Base-by-base conservation (phyloP, 78 protist genomes). In the Dictyostelium firmibasis region DNA sequence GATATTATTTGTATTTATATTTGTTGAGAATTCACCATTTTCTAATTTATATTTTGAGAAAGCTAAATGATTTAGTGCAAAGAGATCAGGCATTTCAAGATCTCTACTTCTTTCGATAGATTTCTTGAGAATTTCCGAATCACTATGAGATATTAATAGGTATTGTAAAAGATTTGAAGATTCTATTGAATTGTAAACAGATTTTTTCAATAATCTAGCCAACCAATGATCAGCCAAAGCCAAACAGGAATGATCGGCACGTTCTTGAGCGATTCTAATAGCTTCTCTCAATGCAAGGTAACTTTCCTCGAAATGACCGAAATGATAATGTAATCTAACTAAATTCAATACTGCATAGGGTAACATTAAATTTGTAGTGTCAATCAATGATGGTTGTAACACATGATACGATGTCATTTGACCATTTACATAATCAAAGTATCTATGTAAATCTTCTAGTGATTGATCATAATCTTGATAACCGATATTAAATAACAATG, bases 311-410 rank as follows among this genome's bases (percentile, higher is more conserved):
- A 69, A 89, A 47, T 89, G 86, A 14, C 94, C 94, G 35, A 81
- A 89, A 50, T 89, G 94, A 16, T 50, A 89, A 31, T 89, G 88
- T 50, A 89, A 31, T 27, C 83, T 78, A 10, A 75, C 84, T 3
- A 89, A 44, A 50, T 89, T 89, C 38, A 89, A 50, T 2, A 89
- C 94, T 3, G 94, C 94, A 70, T 89, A 89, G 0, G 94, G 94
- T 14, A 89, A 14, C 76, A 89, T 41, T 44, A 76, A 11, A 43
- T 81, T 87, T 0, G 84, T 69, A 4, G 81, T 82, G 10, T 82
- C 75, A 47, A 4, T 20, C 3, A 16, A 25, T 8, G 75, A 29
- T 10, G 8, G 27, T 67, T n/a, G 4, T 38, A 4, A 38, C n/a
- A n/a, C n/a, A 38, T 38, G 35, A 25, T 33, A 14, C 7, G 27